phyloP scores from a whole-genome alignment of 495 filamentous ascomycete genomes.

The Daldinia vernicosa region DNA sequence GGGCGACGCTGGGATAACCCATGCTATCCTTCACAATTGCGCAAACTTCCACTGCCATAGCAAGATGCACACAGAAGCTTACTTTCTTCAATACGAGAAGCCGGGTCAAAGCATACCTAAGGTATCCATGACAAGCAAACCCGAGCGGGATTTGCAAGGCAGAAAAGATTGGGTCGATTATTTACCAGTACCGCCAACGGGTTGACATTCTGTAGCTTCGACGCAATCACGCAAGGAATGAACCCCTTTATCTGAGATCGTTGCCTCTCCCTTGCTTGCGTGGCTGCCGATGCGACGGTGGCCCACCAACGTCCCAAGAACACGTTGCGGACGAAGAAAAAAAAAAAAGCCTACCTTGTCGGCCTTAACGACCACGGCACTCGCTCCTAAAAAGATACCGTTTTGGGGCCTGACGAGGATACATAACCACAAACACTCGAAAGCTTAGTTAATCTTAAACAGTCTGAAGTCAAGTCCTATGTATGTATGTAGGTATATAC shows the following conservation, averaged over 20 bases:
- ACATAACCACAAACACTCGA: neutral
- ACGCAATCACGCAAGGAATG: slow-evolving; percentile 37
- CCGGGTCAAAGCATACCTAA: neutral
- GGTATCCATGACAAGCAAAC: slow-evolving; percentile 2
- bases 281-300: slow-evolving; percentile 36
- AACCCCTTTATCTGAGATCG: slow-evolving; percentile 39
- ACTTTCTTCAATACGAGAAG: neutral
- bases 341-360: neutral
- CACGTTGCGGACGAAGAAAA: slow-evolving; percentile 4
- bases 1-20: slow-evolving; percentile 1
- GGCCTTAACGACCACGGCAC: neutral
- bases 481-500: too few relatives aligned
- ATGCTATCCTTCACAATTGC: slow-evolving; percentile 1
- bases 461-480: neutral
- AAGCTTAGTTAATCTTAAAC: neutral
- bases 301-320: slow-evolving; percentile 36
- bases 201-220: neutral
- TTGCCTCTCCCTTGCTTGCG: slow-evolving; percentile 31
- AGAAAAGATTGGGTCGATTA: slow-evolving; percentile 13
- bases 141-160: slow-evolving; percentile 7
- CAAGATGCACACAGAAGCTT: too few relatives aligned
- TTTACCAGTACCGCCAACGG: neutral
- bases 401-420: neutral
- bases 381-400: neutral
- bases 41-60: slow-evolving; percentile 1